phyloP scores from a whole-genome alignment of 768 basidiomycete genomes.

The Sarcodon sp. region DNA sequence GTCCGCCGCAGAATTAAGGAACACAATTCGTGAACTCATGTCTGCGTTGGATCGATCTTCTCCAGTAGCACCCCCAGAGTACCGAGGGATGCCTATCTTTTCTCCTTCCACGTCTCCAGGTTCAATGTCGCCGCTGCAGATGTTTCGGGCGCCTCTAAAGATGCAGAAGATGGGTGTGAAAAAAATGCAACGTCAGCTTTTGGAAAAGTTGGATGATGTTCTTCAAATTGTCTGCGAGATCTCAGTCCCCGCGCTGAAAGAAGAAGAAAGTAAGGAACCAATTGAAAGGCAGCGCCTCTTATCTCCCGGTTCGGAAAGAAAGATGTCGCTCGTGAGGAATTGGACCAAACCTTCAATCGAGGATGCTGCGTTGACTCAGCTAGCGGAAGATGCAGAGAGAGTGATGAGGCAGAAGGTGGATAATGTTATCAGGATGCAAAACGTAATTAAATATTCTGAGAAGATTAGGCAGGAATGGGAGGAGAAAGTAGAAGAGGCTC shows the following conservation, averaged over 20 bases:
- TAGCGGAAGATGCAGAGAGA: slow-evolving; percentile 80
- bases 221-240: slow-evolving; percentile 70
- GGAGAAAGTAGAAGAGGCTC: slow-evolving; percentile 61
- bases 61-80: slow-evolving; percentile 57
- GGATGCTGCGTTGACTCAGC: slow-evolving; percentile 71
- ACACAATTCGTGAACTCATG: slow-evolving; percentile 71
- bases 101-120: slow-evolving; percentile 60
- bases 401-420: slow-evolving; percentile 90
- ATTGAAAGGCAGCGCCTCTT: slow-evolving; percentile 88
- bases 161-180: slow-evolving; percentile 72
- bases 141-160: slow-evolving; percentile 53
- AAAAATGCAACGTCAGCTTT: slow-evolving; percentile 66
- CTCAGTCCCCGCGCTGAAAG: slow-evolving; percentile 78
- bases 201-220: slow-evolving; percentile 84
- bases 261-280: slow-evolving; percentile 84
- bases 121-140: slow-evolving; percentile 61
- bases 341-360: slow-evolving; percentile 84
- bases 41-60: slow-evolving; percentile 65
- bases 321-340: slow-evolving; percentile 67
- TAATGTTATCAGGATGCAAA: slow-evolving; percentile 91
- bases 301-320: slow-evolving; percentile 81
- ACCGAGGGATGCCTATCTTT: slow-evolving; percentile 80
- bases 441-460: slow-evolving; percentile 93
- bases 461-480: slow-evolving; percentile 98
- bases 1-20: slow-evolving; percentile 74